Base-by-base conservation (phyloP, 139 green algal genomes). In the Limnomonas spitsbergensis region DNA sequence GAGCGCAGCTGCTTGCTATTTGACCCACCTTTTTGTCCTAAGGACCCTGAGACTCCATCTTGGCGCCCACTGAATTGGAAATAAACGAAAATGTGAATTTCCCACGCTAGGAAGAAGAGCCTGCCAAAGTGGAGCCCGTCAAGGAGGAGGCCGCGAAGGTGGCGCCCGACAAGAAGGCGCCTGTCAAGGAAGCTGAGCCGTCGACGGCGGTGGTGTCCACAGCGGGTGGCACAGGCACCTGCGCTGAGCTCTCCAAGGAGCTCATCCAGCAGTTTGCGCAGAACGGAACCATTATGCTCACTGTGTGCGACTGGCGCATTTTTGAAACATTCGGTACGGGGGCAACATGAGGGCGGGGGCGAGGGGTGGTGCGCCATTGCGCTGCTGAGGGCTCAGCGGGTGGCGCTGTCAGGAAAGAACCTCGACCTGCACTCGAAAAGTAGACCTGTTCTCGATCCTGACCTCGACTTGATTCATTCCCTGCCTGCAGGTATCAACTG, bases 261-360 rank as follows among this genome's bases (percentile, higher is more conserved):
- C 75, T 79, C 9, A 69, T 87, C 42, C 66, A 78, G 26, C 14
- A 53, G 14, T 87, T 87, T 56, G 78, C 82, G 0, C 53, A 73
- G 3, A 0, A 87, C 34, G 71, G 53, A 34, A 82, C 70, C 36
- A 82, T 82, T 53, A 78, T 82, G 69, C 78, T 78, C 26, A 75
- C 70, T 26, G 70, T 78, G 26, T 53, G 53, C 29, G 78, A 78
- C 54, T 78, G 70, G 70, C 14, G 70, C 31, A 82, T 78, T n/a
- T 82, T 82, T 72, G 68, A 68, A n/a, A 75, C 69, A 4, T 78
- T 82, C 42, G 78, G 69, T 78, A 52, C 37, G 78, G 42, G 38
- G 6, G 69, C 20, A 37, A 26, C 26, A 26, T 26, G 24, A 14
- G 26, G 26, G 61, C 27, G n/a, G 26, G 61, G 20, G 61, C 31